A percentile compares a stretch with the other conserved stretches of the same genome.
Evolutionary conservation across 108 stramenopile genomes (phyloP).

Genomic region (Mediolabrus comicus): DNA sequence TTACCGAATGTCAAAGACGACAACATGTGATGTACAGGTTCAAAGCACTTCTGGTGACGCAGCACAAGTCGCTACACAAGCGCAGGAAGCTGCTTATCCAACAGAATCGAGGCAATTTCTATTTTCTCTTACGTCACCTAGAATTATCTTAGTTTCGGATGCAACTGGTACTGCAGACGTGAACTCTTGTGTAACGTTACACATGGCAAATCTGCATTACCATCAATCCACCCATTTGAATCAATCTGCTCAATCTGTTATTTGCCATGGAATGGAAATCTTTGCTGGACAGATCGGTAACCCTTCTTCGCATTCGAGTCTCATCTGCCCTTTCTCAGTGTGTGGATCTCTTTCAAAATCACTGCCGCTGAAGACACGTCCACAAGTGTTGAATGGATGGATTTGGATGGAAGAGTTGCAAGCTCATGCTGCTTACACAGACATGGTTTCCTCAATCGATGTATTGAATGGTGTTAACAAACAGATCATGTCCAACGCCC

Average conservation of each 20-base stretch:
- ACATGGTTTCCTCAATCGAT: slow-evolving; percentile 57
- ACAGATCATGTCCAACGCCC: slow-evolving; percentile 6
- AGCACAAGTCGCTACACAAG: background rate
- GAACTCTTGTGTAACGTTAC: slow-evolving; percentile 39
- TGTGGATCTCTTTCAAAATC: slow-evolving; percentile 3
- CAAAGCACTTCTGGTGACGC: slow-evolving; percentile 7
- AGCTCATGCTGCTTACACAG: slow-evolving; percentile 64
- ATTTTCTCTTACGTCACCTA: slow-evolving; percentile 48
- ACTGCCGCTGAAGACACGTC: background rate
- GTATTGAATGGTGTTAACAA: slow-evolving; percentile 29
- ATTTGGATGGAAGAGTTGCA: slow-evolving; percentile 47
- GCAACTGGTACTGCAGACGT: background rate
- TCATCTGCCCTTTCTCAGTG: slow-evolving; percentile 1
- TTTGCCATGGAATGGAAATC: slow-evolving; percentile 23
- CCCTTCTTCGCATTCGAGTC: background rate
- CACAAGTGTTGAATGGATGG: background rate
- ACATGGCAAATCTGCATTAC: slow-evolving; percentile 51
- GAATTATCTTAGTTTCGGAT: slow-evolving; percentile 46
- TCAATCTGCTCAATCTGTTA: background rate
- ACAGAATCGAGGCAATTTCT: slow-evolving; percentile 48
- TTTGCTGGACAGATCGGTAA: slow-evolving; percentile 16
- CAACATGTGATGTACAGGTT: background rate
- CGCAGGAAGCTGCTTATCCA: background rate
- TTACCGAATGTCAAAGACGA: slow-evolving; percentile 33
- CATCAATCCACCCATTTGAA: slow-evolving; percentile 30